A percentile compares a stretch with the other conserved stretches of the same genome.
phyloP scores from a whole-genome alignment of 1,139 yeast genomes.

The Diutina mesorugosa region DNA sequence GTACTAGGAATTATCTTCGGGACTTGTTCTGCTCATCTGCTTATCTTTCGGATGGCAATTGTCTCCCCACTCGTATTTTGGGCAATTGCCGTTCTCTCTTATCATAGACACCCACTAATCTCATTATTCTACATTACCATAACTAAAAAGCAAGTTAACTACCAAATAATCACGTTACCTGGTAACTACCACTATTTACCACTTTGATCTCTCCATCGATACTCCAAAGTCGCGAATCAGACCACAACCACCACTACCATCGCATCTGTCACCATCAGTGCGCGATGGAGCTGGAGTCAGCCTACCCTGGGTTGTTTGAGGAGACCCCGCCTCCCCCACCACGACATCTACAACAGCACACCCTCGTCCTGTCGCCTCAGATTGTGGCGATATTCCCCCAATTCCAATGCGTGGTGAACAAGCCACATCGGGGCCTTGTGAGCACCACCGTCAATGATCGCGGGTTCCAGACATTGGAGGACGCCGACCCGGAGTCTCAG shows the following conservation, averaged over 20 bases:
- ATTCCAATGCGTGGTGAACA: neutral
- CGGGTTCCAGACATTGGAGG: neutral
- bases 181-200: no score
- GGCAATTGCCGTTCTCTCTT: no score
- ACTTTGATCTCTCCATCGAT: neutral
- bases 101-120: no score
- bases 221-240: neutral
- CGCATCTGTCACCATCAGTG: neutral
- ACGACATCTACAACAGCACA: neutral
- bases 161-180: no score
- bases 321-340: neutral
- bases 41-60: no score
- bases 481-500: neutral
- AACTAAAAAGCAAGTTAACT: no score
- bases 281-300: neutral
- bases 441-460: neutral
- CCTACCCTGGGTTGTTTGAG: neutral
- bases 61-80: no score
- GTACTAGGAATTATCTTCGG: no score
- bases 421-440: neutral
- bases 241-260: neutral
- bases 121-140: no score
- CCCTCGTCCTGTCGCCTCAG: neutral
- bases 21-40: no score
- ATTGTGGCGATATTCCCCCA: neutral